These are phyloP conservation scores for Arabidopsis hybrid DNA, from an alignment of 441 rosid species.

Conservation along the genomic window DNA sequence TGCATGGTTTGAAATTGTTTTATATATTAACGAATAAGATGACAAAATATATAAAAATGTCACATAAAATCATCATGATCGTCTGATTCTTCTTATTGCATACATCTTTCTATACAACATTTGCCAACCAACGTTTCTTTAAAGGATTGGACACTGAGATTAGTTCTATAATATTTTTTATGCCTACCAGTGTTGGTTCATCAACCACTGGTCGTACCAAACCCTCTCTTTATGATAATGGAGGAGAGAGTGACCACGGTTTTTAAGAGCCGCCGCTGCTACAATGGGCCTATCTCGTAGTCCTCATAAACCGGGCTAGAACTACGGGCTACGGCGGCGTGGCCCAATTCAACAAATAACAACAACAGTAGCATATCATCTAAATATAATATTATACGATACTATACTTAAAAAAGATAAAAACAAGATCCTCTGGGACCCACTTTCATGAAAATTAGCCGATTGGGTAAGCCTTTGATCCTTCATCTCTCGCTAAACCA, in stretches of 20 bases:
- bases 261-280: too few species aligned
- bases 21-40: constrained; percentile 8
- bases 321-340: too few species aligned
- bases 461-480: background rate
- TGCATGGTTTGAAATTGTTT: background rate
- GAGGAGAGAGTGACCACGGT: too few species aligned
- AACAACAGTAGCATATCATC: too few species aligned
- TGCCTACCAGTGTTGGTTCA: too few species aligned
- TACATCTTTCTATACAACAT: background rate
- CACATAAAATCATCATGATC: background rate
- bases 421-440: background rate
- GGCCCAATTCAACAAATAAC: too few species aligned
- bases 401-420: background rate
- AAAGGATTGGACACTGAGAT: background rate
- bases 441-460: background rate
- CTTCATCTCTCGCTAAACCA: background rate
- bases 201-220: background rate
- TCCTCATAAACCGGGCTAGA: too few species aligned
- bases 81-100: background rate
- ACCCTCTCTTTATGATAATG: too few species aligned
- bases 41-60: constrained; percentile 6
- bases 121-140: background rate
- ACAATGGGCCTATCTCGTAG: too few species aligned
- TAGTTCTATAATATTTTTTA: background rate
- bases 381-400: too few species aligned